phyloP scores from a whole-genome alignment of 805 yeast species.

The Sungouiella blattae region DNA sequence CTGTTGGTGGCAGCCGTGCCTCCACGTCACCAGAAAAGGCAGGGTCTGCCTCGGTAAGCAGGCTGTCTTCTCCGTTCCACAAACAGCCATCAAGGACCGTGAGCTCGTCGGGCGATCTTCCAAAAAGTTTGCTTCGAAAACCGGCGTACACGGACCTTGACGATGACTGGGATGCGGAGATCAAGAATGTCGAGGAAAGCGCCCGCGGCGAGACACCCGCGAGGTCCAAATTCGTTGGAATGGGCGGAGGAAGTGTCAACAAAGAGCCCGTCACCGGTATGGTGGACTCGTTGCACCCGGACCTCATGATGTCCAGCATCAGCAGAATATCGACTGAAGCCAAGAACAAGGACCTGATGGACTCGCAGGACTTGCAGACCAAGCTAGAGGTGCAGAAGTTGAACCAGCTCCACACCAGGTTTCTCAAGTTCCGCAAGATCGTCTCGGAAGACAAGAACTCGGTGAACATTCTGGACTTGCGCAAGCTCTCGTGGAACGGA shows the following conservation, averaged over 20 bases:
- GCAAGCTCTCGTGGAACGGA: slow-evolving; percentile 91
- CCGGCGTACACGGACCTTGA: slow-evolving; percentile 62
- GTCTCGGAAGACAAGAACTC: slow-evolving; percentile 42
- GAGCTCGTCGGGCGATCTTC: not conserved
- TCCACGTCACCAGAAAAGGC: slow-evolving; percentile 2
- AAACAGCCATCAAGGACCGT: not conserved
- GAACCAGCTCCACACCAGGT: slow-evolving; percentile 59
- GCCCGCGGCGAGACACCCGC: slow-evolving; percentile 25
- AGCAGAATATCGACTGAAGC: slow-evolving; percentile 3
- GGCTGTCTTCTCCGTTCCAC: not conserved
- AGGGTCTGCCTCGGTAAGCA: not conserved
- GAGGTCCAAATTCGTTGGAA: slow-evolving; percentile 9
- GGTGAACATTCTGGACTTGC: slow-evolving; percentile 65
- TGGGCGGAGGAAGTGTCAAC: not conserved
- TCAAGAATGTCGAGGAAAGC: slow-evolving; percentile 41
- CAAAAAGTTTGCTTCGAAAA: not conserved
- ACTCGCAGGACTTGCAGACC: slow-evolving; percentile 36
- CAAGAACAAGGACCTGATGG: slow-evolving; percentile 34
- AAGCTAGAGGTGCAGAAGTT: slow-evolving; percentile 51
- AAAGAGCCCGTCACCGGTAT: slow-evolving; percentile 15
- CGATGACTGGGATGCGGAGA: slow-evolving; percentile 84
- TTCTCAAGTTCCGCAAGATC: slow-evolving; percentile 60
- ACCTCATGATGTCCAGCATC: slow-evolving; percentile 24
- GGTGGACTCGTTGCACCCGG: slow-evolving; percentile 37
- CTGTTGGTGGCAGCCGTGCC: slow-evolving; percentile 1